A percentile compares a stretch with the other conserved stretches of the same genome.
Evolutionary conservation across 768 basidiomycete species (phyloP).

Genomic region (Hygrophoropsis aurantiaca): DNA sequence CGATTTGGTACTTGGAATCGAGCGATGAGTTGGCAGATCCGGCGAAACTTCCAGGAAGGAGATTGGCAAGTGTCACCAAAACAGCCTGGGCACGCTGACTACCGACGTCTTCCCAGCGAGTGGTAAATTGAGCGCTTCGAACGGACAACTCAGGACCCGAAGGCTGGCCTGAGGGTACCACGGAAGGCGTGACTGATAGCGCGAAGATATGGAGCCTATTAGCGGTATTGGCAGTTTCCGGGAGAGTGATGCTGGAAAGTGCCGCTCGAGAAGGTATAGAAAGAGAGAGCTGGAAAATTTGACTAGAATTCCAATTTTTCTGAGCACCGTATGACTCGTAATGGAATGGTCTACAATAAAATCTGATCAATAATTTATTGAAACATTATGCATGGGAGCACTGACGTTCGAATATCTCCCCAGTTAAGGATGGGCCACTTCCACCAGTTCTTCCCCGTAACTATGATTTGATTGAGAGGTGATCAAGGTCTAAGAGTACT

Average conservation of each 20-base stretch:
- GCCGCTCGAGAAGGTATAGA: conserved; percentile 40
- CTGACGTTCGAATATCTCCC: conserved; percentile 45
- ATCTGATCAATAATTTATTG: not conserved
- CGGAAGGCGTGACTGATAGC: conserved; percentile 38
- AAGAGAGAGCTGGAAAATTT: conserved; percentile 46
- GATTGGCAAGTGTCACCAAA: conserved; percentile 52
- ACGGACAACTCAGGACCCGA: conserved; percentile 34
- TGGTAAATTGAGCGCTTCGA: conserved; percentile 44
- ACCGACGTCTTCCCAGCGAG: conserved; percentile 43
- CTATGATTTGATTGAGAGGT: conserved; percentile 20
- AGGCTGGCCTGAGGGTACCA: conserved; percentile 22
- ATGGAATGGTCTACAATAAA: conserved; percentile 41
- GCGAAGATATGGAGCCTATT: conserved; percentile 47
- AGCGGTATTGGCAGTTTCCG: conserved; percentile 18
- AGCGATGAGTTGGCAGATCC: conserved; percentile 30
- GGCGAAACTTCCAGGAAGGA: conserved; percentile 36
- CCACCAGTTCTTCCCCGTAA: conserved; percentile 47
- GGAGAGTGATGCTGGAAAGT: conserved; percentile 46
- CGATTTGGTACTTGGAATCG: conserved; percentile 32
- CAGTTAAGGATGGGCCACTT: conserved; percentile 38
- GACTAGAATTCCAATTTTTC: conserved; percentile 42
- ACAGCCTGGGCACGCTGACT: conserved; percentile 44
- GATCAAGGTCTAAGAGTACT: not conserved
- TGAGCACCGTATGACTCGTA: conserved; percentile 34
- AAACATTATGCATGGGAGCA: not conserved